Base-by-base conservation (phyloP, 129 eudicot species). In the Artemisia tridentata region DNA sequence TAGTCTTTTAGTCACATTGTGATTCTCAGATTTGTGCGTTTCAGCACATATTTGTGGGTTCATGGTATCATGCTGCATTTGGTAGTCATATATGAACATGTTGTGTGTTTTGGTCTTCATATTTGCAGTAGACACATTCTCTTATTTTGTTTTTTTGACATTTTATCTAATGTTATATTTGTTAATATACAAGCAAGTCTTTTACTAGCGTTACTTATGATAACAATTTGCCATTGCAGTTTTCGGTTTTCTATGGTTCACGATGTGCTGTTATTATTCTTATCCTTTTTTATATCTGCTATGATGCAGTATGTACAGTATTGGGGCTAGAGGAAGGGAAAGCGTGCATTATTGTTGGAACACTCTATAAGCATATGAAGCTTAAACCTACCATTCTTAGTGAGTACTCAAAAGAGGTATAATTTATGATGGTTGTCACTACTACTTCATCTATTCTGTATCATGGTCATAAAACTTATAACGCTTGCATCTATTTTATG, bases 391-490 rank as follows among this genome's bases (percentile, higher is more conserved):
- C 82, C 29, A 65, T 93, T 70, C 98, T 93, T 60, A 90, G 76
- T 60, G 98, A 93, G 80, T 89, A 89, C 71, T 87, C 98, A 49
- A 93, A 93, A 81, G 96, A 93, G 96, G 96, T 92, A 86, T 12
- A 55, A 17, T 1, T 21, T 25, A 20, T 71, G 9, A 41, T 78
- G 31, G 69, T 5, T 29, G n/a, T 17, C 60, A 11, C 53, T 67
- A 45, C 27, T 68, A 53, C 15, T 61, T 61, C 45, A 38, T 41
- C 3, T 52, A 41, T 72, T 74, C 25, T 15, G 7, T 13, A 67
- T 78, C 60, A 27, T 45, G 53, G 15, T 79, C 13, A 16, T 38
- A 20, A 38, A 67, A 47, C 54, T 72, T 67, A 18, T 46, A 31
- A 54, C 16, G 20, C 48, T 20, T 62, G 41, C 38, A 12, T 69